Percentiles rank a stretch among this genome's conserved stretches.
phyloP scores from a whole-genome alignment of 2,329 filamentous ascomycete genomes.

The Monilinia fructicola region DNA sequence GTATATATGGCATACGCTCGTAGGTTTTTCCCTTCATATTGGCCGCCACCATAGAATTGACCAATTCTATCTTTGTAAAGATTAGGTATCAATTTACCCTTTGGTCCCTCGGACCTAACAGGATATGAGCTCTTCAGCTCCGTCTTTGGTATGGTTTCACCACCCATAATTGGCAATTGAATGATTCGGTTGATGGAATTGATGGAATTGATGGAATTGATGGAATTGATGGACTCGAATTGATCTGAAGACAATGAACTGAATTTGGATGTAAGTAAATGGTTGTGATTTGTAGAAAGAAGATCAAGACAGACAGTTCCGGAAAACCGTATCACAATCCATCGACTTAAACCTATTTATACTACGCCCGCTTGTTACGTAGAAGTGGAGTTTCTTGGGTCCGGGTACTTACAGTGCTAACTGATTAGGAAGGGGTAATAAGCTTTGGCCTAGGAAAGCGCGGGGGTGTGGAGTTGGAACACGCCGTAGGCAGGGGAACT shows the following conservation, averaged over 20 bases:
- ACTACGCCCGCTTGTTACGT: conserved; percentile 23
- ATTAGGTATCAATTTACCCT: conserved; percentile 77
- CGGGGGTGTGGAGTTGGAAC: conserved; percentile 12
- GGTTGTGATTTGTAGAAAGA: neutral
- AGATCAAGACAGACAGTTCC: no score
- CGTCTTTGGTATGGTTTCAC: conserved; percentile 36
- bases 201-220: neutral
- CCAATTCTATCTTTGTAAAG: conserved; percentile 83
- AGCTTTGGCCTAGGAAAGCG: conserved; percentile 8
- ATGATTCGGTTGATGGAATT: conserved; percentile 24
- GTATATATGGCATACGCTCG: conserved; percentile 56
- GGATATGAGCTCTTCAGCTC: conserved; percentile 39
- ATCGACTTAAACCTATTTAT: neutral
- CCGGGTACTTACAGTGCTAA: no score
- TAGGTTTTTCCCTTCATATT: conserved; percentile 75
- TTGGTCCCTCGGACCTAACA: conserved; percentile 44
- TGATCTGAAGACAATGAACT: conserved; percentile 9
- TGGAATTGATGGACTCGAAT: neutral
- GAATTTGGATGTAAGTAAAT: neutral
- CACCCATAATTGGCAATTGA: conserved; percentile 39
- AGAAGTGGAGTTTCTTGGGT: conserved; percentile 13
- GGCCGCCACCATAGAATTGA: conserved; percentile 76
- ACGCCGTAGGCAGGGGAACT: neutral
- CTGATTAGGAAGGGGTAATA: conserved; percentile 15
- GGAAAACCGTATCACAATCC: no score